phyloP scores from a whole-genome alignment of 169 alveolate genomes.

The Cyclospora cayetanensis region DNA sequence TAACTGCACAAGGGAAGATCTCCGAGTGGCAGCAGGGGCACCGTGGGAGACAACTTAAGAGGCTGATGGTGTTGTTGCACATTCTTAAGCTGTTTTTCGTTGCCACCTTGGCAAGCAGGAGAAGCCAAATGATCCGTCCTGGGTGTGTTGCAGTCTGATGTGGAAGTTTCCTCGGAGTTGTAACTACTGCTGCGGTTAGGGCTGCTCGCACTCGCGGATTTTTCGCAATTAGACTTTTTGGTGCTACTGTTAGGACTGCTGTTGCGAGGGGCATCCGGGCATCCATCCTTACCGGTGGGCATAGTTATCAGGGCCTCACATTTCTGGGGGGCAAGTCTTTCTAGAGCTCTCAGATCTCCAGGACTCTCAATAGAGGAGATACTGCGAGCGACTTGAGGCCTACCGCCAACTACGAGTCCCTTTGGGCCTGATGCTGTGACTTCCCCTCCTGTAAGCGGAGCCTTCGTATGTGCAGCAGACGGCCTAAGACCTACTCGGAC shows the following conservation, averaged over 20 bases:
- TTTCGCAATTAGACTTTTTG: background rate
- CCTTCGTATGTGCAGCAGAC: background rate
- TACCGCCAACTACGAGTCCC: background rate
- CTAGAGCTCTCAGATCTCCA: background rate
- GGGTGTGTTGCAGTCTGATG: background rate
- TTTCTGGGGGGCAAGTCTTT: background rate
- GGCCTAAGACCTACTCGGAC: background rate
- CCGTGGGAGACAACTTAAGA: background rate
- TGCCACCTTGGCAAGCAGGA: background rate
- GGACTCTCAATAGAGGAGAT: background rate
- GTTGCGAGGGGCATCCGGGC: background rate
- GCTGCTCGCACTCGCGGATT: background rate
- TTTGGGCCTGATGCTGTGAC: background rate
- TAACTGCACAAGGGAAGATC: background rate
- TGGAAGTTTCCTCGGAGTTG: background rate
- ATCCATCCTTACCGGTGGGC: background rate
- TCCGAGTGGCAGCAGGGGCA: background rate
- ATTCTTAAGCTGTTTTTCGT: background rate
- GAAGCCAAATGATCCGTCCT: background rate
- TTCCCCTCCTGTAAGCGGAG: background rate
- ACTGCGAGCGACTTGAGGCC: background rate
- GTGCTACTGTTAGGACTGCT: background rate
- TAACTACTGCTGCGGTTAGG: background rate
- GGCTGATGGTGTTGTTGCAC: background rate
- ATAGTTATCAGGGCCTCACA: background rate